Percentiles rank a stretch among this genome's conserved stretches.
Conservation (phyloP, 176 grass and related monocot species). For the Musa schizocarpa region DNA sequence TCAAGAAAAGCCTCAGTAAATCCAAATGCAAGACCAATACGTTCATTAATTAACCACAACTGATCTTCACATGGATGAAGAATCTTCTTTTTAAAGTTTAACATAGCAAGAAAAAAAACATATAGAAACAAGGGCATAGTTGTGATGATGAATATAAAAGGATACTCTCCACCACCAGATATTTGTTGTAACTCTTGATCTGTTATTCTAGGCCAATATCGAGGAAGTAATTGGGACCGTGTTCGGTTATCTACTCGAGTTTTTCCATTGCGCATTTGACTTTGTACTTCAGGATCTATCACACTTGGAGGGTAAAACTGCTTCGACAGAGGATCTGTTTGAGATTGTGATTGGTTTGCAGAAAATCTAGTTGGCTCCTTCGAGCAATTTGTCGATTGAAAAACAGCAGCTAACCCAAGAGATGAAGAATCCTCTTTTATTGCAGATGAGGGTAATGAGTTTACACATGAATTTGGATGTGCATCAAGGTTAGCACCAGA, state of each 20-base stretch:
- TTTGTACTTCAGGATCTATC: constrained; percentile 37
- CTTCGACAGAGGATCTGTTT: constrained; percentile 42
- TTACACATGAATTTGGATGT: constrained; percentile 11
- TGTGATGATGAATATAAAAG: constrained; percentile 16
- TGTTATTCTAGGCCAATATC: constrained; percentile 97
- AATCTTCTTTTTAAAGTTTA: not conserved
- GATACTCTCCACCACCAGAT: constrained; percentile 88
- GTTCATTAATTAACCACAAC: not conserved
- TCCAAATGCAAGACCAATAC: not conserved
- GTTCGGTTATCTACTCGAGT: constrained; percentile 60
- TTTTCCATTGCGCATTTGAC: constrained; percentile 67
- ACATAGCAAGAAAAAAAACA: not conserved
- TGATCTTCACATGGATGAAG: not conserved
- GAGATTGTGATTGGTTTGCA: constrained; percentile 31
- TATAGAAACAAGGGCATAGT: not conserved
- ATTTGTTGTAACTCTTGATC: constrained; percentile 94
- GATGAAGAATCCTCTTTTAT: constrained; percentile 42
- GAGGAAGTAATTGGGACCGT: constrained; percentile 78
- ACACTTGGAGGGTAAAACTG: constrained; percentile 44
- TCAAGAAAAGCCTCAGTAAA: constrained; percentile 36
- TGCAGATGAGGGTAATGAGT: constrained; percentile 29
- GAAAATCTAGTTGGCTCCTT: constrained; percentile 45
- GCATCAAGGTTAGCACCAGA: constrained; percentile 43
- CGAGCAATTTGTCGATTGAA: constrained; percentile 37
- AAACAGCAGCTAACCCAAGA: constrained; percentile 29